Conservation (phyloP, 352 stramenopile genomes). For the Pythium oligandrum region DNA sequence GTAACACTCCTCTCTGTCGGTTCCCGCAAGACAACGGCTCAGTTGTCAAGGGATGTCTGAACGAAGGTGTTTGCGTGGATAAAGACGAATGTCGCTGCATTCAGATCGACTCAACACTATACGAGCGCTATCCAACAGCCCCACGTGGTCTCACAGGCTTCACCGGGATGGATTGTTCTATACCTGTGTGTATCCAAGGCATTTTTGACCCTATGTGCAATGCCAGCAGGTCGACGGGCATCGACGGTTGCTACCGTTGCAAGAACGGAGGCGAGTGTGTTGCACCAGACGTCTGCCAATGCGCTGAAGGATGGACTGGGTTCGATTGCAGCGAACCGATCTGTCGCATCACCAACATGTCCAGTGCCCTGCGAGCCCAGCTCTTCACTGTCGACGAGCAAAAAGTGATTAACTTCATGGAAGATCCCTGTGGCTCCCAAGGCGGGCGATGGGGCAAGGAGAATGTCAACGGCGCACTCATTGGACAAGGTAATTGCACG, state of each 20-base stretch:
- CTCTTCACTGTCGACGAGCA: conserved; percentile 93
- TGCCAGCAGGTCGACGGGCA: conserved; percentile 23
- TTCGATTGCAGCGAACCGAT: conserved; percentile 93
- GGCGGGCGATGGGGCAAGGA: conserved; percentile 76
- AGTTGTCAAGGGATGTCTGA: conserved; percentile 81
- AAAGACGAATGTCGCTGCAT: conserved; percentile 94
- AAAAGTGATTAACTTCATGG: conserved; percentile 91
- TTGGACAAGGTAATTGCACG: conserved; percentile 92
- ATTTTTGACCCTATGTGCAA: conserved; percentile 92
- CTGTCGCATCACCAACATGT: conserved; percentile 65
- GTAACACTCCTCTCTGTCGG: conserved; percentile 91
- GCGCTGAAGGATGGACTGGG: conserved; percentile 90
- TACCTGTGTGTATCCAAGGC: conserved; percentile 94
- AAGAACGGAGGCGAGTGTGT: conserved; percentile 92
- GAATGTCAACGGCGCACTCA: conserved; percentile 52
- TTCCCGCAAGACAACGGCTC: conserved; percentile 58
- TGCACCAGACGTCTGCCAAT: conserved; percentile 88
- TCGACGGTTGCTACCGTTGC: conserved; percentile 93
- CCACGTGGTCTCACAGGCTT: conserved; percentile 89
- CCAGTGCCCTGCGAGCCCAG: conserved; percentile 61
- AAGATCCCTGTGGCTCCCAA: conserved; percentile 89
- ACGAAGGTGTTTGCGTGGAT: conserved; percentile 89
- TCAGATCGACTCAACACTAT: conserved; percentile 80
- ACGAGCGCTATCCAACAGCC: conserved; percentile 62
- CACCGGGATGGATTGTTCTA: conserved; percentile 90